Evolutionary conservation across 345 rosid genomes (phyloP).

Genomic region (Erodium maritimum): DNA sequence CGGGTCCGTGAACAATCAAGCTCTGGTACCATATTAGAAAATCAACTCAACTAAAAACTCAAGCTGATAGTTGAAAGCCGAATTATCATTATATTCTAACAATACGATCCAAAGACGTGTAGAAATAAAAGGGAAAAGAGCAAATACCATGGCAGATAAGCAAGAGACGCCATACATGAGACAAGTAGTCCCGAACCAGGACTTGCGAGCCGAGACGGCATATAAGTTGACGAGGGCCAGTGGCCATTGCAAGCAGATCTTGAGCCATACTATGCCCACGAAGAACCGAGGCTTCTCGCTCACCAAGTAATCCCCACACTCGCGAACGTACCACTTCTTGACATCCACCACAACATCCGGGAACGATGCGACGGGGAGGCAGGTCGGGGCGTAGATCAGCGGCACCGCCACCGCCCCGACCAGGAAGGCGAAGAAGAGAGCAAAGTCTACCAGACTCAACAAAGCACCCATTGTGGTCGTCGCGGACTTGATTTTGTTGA

Average conservation of each 20-base stretch:
- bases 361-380: constrained; percentile 32
- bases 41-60: no score
- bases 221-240: constrained; percentile 45
- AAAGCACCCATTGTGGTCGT: constrained; percentile 37
- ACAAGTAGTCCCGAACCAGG: constrained; percentile 69
- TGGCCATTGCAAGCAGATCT: constrained; percentile 68
- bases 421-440: constrained; percentile 45
- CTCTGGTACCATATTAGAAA: no score
- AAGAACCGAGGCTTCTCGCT: constrained; percentile 67
- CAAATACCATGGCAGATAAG: constrained; percentile 51
- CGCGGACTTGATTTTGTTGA: no score
- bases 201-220: constrained; percentile 40
- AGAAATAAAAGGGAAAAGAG: background rate
- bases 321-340: constrained; percentile 26
- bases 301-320: constrained; percentile 51
- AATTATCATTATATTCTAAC: no score
- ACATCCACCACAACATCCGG: constrained; percentile 47
- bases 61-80: no score
- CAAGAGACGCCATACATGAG: constrained; percentile 58
- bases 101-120: no score
- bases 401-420: constrained; percentile 46
- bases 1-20: no score
- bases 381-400: constrained; percentile 43
- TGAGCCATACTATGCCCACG: constrained; percentile 57
- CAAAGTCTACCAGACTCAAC: constrained; percentile 38